Evolutionary conservation across 1,139 yeast species (phyloP), one percentile per base, ranked within the genome.

Genomic region (Pneumocystis oryctolagi): DNA sequence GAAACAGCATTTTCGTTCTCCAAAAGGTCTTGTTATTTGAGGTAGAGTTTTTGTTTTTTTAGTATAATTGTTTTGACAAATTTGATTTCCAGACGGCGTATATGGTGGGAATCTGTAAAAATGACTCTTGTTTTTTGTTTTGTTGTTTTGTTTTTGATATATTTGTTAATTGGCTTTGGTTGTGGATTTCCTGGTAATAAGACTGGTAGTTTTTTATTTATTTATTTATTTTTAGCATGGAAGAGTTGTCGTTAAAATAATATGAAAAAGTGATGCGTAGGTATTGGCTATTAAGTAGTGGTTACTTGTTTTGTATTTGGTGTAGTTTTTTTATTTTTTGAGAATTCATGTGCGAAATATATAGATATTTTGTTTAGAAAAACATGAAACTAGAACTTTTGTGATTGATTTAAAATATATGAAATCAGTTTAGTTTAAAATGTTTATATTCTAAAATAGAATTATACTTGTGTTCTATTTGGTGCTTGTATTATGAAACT

Each of bases 1-100:
- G 79, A 80, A 35, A 81, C 83, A 42, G 82, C 95, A 4, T 81
- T 79, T 74, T 81, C 85, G 59, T 89, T 89, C 71, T 84, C 88
- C 68, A 83, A 85, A 67, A 79, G 84, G 65, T 87, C 96, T 0
- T 82, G 81, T 35, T 78, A 79, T 62, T 80, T 88, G 47, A 82
- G 82, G 53, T 40, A 39, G 69, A 75, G 88, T 34, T 34, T 4
- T n/a, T n/a, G 60, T 79, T 78, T 65, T 80, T 89, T 82, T 73
- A 9, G 12, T 20, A 18, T 56, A 32, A 6, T n/a, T 56, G 9
- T 35, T 35, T 18, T 56, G 20, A 32, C 18, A 35, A 34, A 34
- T 56, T 2, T 25, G 18, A 9, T 25, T 9, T 25, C 12, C 12
- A 34, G 39, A 18, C 39, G 59, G 39, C 59, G 39, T 56, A 56